phyloP scores from a whole-genome alignment of 2,329 filamentous ascomycete species.

The Metarhizium guizhouense region DNA sequence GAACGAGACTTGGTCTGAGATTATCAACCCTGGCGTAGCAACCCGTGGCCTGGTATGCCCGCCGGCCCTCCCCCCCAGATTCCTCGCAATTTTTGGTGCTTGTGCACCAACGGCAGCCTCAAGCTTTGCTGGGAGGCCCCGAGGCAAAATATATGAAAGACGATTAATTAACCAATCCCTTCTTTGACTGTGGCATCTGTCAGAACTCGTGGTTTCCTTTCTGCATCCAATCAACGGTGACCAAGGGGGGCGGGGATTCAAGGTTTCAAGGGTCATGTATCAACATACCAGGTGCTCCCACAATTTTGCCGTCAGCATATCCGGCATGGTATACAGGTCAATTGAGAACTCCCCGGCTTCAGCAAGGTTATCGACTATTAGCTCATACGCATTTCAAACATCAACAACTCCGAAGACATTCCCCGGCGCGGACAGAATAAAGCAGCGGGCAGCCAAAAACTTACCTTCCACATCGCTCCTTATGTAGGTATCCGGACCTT shows the following conservation, averaged over 20 bases:
- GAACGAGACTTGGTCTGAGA: not conserved
- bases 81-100: not conserved
- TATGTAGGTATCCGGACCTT: conserved; percentile 86
- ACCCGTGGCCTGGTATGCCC: not conserved
- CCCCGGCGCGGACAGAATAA: conserved; percentile 5
- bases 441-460: conserved; percentile 23
- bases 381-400: conserved; percentile 18
- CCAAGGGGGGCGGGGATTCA: not conserved
- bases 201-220: not conserved
- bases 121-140: not conserved
- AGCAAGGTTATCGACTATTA: conserved; percentile 27
- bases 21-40: not conserved
- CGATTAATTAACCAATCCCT: conserved; percentile 24
- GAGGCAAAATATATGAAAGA: not conserved
- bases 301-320: conserved; percentile 80
- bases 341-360: conserved; percentile 93
- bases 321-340: conserved; percentile 94
- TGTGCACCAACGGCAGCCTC: not conserved
- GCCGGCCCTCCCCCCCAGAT: not conserved
- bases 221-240: not conserved
- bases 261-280: not conserved
- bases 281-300: conserved; percentile 69
- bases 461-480: conserved; percentile 94
- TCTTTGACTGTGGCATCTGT: conserved; percentile 25
- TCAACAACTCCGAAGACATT: conserved; percentile 17